phyloP scores from a whole-genome alignment of 345 rosid genomes.

The Brassica nigra region DNA sequence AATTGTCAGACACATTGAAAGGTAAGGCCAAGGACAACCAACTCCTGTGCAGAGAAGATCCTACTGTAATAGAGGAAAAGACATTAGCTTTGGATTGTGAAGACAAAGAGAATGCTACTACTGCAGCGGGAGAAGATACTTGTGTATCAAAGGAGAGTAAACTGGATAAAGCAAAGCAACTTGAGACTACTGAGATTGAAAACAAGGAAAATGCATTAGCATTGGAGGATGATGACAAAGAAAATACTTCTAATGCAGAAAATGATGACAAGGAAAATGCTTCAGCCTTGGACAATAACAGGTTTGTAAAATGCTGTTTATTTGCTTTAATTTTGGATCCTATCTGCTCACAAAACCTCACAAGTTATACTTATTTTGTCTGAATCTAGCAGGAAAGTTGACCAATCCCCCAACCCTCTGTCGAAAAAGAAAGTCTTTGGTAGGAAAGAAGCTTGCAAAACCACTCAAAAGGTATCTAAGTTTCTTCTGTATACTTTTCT shows the following conservation, averaged over 20 bases:
- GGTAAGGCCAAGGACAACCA: background rate
- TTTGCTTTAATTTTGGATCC: slow-evolving; percentile 5
- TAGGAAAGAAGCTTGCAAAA: slow-evolving; percentile 44
- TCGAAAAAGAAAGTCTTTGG: slow-evolving; percentile 37
- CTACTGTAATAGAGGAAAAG: slow-evolving; percentile 12
- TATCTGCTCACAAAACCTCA: background rate
- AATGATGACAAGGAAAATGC: slow-evolving; percentile 61
- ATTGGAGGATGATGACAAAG: slow-evolving; percentile 40
- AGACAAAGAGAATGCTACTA: slow-evolving; percentile 45
- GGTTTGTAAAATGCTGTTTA: slow-evolving; percentile 41
- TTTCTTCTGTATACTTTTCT: slow-evolving; percentile 2
- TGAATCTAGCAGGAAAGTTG: slow-evolving; percentile 44
- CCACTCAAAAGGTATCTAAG: slow-evolving; percentile 46
- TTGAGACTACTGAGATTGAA: slow-evolving; percentile 28
- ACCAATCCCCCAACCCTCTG: slow-evolving; percentile 13
- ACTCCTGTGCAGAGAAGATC: background rate
- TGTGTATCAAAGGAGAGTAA: slow-evolving; percentile 21
- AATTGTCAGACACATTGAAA: slow-evolving; percentile 19
- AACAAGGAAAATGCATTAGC: slow-evolving; percentile 33
- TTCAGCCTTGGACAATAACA: slow-evolving; percentile 52
- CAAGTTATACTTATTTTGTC: slow-evolving; percentile 11
- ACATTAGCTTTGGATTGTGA: slow-evolving; percentile 38
- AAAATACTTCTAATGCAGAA: slow-evolving; percentile 34
- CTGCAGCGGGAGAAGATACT: slow-evolving; percentile 20
- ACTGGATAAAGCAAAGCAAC: slow-evolving; percentile 33